Evolutionary conservation across 169 alveolate genomes (phyloP).

Genomic region (Cyclospora cayetanensis): DNA sequence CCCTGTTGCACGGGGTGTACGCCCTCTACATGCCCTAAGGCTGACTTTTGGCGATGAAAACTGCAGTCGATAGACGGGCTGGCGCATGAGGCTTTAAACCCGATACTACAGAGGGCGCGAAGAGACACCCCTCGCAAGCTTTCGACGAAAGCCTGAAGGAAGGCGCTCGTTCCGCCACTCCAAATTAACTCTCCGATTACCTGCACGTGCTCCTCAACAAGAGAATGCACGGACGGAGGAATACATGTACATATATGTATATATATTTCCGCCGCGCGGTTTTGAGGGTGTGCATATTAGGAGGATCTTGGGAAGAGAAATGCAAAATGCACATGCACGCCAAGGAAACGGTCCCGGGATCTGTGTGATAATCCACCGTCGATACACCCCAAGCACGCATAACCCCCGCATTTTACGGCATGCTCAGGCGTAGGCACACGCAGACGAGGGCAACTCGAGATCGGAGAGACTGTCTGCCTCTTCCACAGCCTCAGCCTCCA

Average conservation of each 20-base stretch:
- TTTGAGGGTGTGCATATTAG: neutral
- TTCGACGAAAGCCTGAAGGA: no score
- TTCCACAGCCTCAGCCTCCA: neutral
- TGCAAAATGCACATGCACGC: neutral
- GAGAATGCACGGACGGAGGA: neutral
- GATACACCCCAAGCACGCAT: neutral
- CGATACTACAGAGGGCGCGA: no score
- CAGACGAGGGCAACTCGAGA: conserved; percentile 42
- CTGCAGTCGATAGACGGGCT: no score
- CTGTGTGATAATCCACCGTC: neutral
- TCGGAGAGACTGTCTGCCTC: conserved; percentile 36
- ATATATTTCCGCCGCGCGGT: neutral
- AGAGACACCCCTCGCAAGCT: no score
- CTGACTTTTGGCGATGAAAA: no score
- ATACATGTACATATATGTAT: neutral
- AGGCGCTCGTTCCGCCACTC: no score
- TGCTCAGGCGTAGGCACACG: conserved; percentile 24
- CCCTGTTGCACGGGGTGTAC: no score
- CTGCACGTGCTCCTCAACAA: neutral
- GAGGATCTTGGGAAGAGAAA: neutral
- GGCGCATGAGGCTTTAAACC: no score
- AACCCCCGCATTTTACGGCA: neutral
- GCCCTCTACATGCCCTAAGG: no score
- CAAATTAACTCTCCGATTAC: no score
- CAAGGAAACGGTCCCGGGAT: neutral